A percentile compares a stretch with the other conserved stretches of the same genome.
Conservation (phyloP, 495 filamentous ascomycete genomes). For the Cryomyces antarcticus region DNA sequence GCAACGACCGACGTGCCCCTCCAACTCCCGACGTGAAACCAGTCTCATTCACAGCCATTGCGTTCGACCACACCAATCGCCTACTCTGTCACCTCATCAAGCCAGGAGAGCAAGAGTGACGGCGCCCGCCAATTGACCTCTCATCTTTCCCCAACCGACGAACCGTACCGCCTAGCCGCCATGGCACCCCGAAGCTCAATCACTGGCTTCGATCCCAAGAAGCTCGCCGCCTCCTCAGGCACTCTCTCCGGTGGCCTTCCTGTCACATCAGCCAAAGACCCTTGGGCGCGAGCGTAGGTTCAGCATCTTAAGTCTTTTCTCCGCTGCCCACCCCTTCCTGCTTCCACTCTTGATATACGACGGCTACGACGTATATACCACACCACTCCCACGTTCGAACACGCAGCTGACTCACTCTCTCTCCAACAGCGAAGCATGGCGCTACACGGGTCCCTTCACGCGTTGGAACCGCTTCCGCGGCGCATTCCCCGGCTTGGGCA, state of each 20-base stretch:
- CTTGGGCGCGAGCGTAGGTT: conserved; percentile 61
- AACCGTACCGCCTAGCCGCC: too few relatives aligned
- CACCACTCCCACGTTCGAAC: too few relatives aligned
- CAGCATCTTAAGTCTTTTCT: background rate
- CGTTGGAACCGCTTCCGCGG: conserved; percentile 72
- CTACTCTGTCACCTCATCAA: too few relatives aligned
- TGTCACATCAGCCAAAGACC: conserved; percentile 45
- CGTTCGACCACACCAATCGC: too few relatives aligned
- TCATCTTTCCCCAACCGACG: too few relatives aligned
- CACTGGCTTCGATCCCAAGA: conserved; percentile 65
- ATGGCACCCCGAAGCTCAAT: conserved; percentile 42
- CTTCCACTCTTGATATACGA: background rate
- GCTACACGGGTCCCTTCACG: conserved; percentile 76
- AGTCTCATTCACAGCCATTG: too few relatives aligned
- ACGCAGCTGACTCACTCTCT: background rate
- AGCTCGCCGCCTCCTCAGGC: conserved; percentile 47
- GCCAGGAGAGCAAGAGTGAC: too few relatives aligned
- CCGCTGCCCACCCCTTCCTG: background rate
- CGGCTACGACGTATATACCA: too few relatives aligned
- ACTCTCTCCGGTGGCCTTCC: background rate
- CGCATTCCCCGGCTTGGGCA: conserved; percentile 75
- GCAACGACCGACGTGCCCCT: too few relatives aligned
- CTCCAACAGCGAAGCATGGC: conserved; percentile 64
- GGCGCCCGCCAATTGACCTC: too few relatives aligned
- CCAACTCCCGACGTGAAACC: too few relatives aligned